phyloP scores from a whole-genome alignment of 305 asterid species.

The Striga hermonthica region DNA sequence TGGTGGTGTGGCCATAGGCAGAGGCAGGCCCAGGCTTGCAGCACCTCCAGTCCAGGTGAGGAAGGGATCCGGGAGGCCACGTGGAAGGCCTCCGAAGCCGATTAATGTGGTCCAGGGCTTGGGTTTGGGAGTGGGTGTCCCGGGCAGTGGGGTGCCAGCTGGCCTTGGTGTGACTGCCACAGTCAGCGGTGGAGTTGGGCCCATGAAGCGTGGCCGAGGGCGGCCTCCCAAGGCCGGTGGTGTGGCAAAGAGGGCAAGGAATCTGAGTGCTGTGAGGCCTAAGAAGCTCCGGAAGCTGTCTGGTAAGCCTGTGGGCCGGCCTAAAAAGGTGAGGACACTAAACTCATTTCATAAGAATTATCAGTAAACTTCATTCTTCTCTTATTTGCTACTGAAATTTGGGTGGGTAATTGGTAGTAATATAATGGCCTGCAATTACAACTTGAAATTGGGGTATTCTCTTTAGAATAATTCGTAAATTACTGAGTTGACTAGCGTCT shows the following conservation, averaged over 20 bases:
- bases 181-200: constrained; percentile 27
- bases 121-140: neutral
- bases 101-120: constrained; percentile 36
- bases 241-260: constrained; percentile 35
- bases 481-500: neutral
- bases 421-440: neutral
- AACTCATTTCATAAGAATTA: neutral
- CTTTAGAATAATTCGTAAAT: neutral
- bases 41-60: constrained; percentile 8
- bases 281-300: constrained; percentile 38
- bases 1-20: constrained; percentile 30
- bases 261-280: constrained; percentile 30
- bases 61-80: constrained; percentile 45
- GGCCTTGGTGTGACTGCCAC: constrained; percentile 20
- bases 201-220: constrained; percentile 50
- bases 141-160: constrained; percentile 22
- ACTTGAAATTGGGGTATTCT: neutral
- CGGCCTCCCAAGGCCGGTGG: constrained; percentile 53
- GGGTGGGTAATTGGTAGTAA: constrained; percentile 2
- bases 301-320: constrained; percentile 78
- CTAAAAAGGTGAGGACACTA: constrained; percentile 55
- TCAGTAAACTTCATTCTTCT: neutral
- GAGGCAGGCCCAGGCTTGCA: constrained; percentile 48
- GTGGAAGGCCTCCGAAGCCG: constrained; percentile 34
- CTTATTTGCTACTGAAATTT: neutral